Conservation (phyloP, 1,284 basidiomycete species). For the Sporisorium graminicola region DNA sequence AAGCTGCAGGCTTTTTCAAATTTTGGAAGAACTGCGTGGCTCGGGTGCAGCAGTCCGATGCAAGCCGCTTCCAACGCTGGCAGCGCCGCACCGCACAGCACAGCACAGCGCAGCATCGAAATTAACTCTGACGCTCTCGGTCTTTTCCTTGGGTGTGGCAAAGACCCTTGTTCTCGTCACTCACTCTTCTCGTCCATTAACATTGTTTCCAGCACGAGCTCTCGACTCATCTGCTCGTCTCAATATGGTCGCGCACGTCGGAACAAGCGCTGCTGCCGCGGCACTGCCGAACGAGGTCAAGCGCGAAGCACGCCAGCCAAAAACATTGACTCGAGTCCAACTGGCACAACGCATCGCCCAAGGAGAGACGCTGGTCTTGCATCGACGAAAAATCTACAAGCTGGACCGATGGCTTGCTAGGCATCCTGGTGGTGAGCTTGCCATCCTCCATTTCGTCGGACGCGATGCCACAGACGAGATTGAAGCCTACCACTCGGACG, state of each 20-base stretch:
- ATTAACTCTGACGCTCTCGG: no score
- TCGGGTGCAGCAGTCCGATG: no score
- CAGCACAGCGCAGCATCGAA: no score
- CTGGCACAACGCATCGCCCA: conserved; percentile 63
- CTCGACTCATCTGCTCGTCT: not conserved
- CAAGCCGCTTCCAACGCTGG: no score
- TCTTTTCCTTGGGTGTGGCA: not conserved
- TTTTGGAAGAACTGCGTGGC: not conserved
- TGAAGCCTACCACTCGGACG: conserved; percentile 85
- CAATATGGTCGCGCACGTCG: conserved; percentile 10
- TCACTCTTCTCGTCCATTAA: not conserved
- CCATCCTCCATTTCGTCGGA: conserved; percentile 94
- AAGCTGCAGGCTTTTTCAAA: not conserved
- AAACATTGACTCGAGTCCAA: conserved; percentile 56
- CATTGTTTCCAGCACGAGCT: not conserved
- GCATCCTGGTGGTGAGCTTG: conserved; percentile 90
- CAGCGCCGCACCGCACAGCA: no score
- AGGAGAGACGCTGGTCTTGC: conserved; percentile 80
- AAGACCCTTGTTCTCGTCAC: not conserved
- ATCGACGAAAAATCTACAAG: conserved; percentile 81
- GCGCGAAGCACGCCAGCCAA: conserved; percentile 12
- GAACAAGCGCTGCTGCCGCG: conserved; percentile 8
- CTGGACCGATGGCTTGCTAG: conserved; percentile 84
- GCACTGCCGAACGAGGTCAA: conserved; percentile 1
- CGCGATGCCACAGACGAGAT: conserved; percentile 95